Evolutionary conservation across 345 rosid genomes (phyloP).

Genomic region (Eucalyptus pauciflora): DNA sequence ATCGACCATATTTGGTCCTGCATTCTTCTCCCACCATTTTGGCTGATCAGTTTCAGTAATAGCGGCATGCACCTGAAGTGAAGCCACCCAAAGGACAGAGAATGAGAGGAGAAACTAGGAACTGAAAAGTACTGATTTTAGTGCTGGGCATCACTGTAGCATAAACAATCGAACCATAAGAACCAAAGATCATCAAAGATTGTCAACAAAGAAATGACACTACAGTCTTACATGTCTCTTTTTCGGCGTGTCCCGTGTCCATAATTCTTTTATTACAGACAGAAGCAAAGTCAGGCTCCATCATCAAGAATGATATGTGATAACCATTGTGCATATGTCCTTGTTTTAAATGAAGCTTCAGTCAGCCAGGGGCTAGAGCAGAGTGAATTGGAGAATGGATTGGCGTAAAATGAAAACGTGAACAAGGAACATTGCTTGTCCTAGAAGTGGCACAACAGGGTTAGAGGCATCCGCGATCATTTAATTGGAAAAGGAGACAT

Average conservation of each 20-base stretch:
- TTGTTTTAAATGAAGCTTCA: not conserved
- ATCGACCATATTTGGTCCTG: slow-evolving; percentile 85
- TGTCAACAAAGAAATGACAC: not conserved
- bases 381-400: not conserved
- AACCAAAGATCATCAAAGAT: not conserved
- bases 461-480: not conserved
- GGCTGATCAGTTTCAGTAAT: slow-evolving; percentile 68
- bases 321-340: not conserved
- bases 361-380: not conserved
- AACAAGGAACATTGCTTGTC: not conserved
- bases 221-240: not conserved
- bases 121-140: not conserved
- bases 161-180: not conserved
- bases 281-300: not conserved
- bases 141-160: not conserved
- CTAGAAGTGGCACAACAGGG: not conserved
- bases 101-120: not conserved
- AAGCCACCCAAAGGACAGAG: not conserved
- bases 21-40: slow-evolving; percentile 91
- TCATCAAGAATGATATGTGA: not conserved
- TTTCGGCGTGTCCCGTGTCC: not conserved
- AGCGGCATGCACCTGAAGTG: slow-evolving; percentile 49
- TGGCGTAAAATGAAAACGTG: not conserved
- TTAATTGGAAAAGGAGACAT: not conserved
- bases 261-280: not conserved